phyloP scores from a whole-genome alignment of 805 yeast genomes.

The Jamesozyma piceae region DNA sequence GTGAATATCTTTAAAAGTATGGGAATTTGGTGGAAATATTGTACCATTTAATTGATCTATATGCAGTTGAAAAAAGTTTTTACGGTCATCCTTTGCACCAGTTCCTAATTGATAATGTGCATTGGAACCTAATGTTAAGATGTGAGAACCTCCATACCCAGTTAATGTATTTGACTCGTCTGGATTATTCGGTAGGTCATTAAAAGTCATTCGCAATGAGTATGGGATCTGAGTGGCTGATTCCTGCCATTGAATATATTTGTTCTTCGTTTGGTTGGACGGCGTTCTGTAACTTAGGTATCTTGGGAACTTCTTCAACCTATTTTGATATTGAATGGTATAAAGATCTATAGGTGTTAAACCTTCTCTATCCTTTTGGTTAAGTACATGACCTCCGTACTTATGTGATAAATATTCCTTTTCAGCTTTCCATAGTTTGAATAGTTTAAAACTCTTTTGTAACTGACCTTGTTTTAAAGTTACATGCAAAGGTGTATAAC shows the following conservation, averaged over 20 bases:
- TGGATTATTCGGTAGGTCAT: conserved; percentile 3
- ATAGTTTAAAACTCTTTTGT: conserved; percentile 24
- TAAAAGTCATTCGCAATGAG: conserved; percentile 4
- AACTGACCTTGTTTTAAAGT: conserved; percentile 33
- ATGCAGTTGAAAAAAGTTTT: conserved; percentile 35
- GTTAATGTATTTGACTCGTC: background rate
- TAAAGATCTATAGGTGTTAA: conserved; percentile 65
- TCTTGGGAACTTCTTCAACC: conserved; percentile 8
- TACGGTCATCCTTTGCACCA: conserved; percentile 50
- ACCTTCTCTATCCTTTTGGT: conserved; percentile 58
- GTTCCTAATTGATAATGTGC: conserved; percentile 55
- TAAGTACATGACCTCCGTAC: conserved; percentile 26
- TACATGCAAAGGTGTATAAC: conserved; percentile 75
- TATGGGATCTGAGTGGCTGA: background rate
- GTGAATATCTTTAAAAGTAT: conserved; percentile 37
- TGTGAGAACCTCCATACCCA: conserved; percentile 42
- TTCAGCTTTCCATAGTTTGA: conserved; percentile 22
- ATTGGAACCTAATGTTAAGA: conserved; percentile 56
- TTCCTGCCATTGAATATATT: conserved; percentile 8
- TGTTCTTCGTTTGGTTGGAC: background rate
- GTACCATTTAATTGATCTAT: conserved; percentile 21
- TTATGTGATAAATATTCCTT: conserved; percentile 15
- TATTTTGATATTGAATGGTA: conserved; percentile 8
- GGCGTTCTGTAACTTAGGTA: background rate
- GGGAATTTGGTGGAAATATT: background rate